These are phyloP conservation scores for Botryotinia calthae DNA, from an alignment of 2,329 filamentous ascomycete genomes.

Conservation along the genomic window DNA sequence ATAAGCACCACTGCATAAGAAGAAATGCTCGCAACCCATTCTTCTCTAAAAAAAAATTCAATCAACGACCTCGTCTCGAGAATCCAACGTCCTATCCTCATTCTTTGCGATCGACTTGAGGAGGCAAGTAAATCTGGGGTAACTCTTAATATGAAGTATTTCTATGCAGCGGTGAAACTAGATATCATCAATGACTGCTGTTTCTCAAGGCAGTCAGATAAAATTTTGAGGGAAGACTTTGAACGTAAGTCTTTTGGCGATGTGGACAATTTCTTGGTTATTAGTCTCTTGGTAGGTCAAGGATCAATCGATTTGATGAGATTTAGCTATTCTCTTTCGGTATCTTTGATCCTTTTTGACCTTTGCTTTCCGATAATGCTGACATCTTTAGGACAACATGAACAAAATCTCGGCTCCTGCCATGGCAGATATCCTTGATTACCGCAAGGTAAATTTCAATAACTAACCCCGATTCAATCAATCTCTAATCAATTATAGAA, in stretches of 20 bases:
- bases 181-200: slow-evolving; percentile 18
- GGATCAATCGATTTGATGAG: background rate
- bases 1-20: slow-evolving; percentile 25
- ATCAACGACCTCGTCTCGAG: background rate
- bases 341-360: background rate
- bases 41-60: slow-evolving; percentile 25
- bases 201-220: slow-evolving; percentile 21
- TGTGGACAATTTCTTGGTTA: background rate
- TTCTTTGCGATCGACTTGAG: background rate
- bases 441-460: background rate
- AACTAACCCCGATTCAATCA: background rate
- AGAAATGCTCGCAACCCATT: slow-evolving; percentile 24
- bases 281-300: slow-evolving; percentile 8
- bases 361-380: background rate
- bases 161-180: background rate
- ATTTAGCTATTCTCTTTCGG: background rate
- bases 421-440: slow-evolving; percentile 1
- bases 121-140: background rate
- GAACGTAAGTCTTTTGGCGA: slow-evolving; percentile 9
- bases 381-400: background rate
- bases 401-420: slow-evolving; percentile 19
- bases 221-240: background rate
- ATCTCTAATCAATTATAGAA: slow-evolving; percentile 39
- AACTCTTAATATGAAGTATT: slow-evolving; percentile 11
- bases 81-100: slow-evolving; percentile 9